phyloP scores from a whole-genome alignment of 2,329 filamentous ascomycete genomes.

The Chlorencoelia australis region DNA sequence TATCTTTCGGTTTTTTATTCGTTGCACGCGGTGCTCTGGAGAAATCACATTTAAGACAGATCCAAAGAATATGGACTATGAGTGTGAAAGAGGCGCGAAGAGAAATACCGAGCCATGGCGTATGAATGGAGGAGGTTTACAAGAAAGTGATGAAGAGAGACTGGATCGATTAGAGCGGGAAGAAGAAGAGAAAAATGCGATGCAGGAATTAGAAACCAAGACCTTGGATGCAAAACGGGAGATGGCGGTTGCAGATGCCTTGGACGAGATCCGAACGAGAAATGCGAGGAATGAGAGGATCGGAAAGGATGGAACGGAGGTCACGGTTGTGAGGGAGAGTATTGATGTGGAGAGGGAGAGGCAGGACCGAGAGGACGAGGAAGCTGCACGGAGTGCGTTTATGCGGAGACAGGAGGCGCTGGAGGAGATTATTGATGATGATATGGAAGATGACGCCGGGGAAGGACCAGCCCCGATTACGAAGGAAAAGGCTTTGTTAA shows the following conservation, averaged over 20 bases:
- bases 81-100: conserved; percentile 67
- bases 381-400: conserved; percentile 72
- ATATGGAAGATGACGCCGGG: conserved; percentile 21
- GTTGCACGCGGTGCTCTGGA: conserved; percentile 74
- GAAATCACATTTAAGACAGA: conserved; percentile 94
- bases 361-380: conserved; percentile 73
- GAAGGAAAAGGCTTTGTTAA: conserved; percentile 28
- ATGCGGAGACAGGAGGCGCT: conserved; percentile 29
- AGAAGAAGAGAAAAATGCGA: conserved; percentile 75
- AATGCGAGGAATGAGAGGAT: conserved; percentile 81
- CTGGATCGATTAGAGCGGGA: conserved; percentile 76
- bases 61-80: conserved; percentile 90
- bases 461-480: conserved; percentile 29
- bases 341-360: conserved; percentile 51
- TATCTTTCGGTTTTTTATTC: conserved; percentile 83
- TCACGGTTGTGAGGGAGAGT: conserved; percentile 39
- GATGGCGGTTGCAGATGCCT: conserved; percentile 91
- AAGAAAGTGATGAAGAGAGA: conserved; percentile 81
- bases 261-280: conserved; percentile 86
- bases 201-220: conserved; percentile 92
- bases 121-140: conserved; percentile 38
- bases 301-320: conserved; percentile 55
- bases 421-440: conserved; percentile 27
- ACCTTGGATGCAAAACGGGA: conserved; percentile 86
- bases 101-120: conserved; percentile 93